Percentiles rank a stretch among this genome's conserved stretches.
These are phyloP conservation scores for Phytophthora constricta DNA, from an alignment of 352 stramenopile genomes.

Conservation along the genomic window DNA sequence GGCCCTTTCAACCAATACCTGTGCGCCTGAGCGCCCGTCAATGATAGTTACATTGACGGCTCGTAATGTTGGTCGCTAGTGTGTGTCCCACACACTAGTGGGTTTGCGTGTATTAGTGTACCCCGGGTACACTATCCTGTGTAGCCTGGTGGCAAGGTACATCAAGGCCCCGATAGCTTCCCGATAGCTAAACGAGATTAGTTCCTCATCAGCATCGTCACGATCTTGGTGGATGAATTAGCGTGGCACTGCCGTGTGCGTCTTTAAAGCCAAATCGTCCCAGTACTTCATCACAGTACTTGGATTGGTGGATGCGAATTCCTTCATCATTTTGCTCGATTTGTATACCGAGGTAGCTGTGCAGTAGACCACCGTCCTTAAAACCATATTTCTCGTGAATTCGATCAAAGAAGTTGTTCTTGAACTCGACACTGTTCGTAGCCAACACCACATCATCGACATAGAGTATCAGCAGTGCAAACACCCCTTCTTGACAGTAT, in stretches of 20 bases:
- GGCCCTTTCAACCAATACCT: too few relatives aligned
- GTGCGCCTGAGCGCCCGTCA: too few relatives aligned
- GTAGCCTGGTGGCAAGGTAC: too few relatives aligned
- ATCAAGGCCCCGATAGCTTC: too few relatives aligned
- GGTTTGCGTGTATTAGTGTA: too few relatives aligned
- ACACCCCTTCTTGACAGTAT: conserved; percentile 5
- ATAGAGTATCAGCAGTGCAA: neutral
- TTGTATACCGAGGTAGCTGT: conserved; percentile 15
- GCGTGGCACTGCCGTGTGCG: neutral
- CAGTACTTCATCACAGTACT: conserved; percentile 9
- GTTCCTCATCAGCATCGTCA: too few relatives aligned
- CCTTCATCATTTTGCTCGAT: conserved; percentile 12
- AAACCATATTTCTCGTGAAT: conserved; percentile 24
- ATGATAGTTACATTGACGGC: too few relatives aligned
- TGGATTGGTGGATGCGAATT: conserved; percentile 8
- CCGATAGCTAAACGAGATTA: too few relatives aligned
- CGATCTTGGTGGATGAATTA: too few relatives aligned
- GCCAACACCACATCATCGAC: conserved; percentile 9
- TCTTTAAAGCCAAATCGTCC: conserved; percentile 1
- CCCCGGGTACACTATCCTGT: too few relatives aligned
- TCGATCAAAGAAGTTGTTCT: conserved; percentile 20
- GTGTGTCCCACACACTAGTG: too few relatives aligned
- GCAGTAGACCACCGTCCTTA: conserved; percentile 13
- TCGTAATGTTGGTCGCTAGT: too few relatives aligned
- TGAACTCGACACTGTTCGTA: conserved; percentile 16